Evolutionary conservation across 139 green algal species (phyloP), one percentile per base, ranked within the genome.

Genomic region (Tetradesmus lagerheimii): DNA sequence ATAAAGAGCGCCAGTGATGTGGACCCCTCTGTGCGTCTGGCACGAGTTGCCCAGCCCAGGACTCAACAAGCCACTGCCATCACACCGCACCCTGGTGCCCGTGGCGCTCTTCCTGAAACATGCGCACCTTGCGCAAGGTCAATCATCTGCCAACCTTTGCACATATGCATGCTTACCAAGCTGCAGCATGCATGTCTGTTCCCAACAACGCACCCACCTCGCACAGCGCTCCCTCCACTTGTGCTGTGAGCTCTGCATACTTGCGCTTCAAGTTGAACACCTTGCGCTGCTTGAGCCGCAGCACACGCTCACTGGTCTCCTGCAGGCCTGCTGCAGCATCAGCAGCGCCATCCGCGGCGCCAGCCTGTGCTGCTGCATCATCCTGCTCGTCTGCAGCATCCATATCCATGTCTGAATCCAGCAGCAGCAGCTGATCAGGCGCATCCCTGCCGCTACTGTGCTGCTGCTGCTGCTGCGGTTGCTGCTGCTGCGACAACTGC

Each of bases 221-320:
- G 50, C 87, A 91, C 29, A 91, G 31, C 11, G 80, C 80, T 1
- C 76, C 88, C 66, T 91, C 88, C 18, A 88, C 62, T 41, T 88
- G 64, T 64, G 88, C 80, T 4, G 88, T 85, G 2, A 91, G 66
- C 38, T 91, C 88, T 27, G 80, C 62, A 88, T 85, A 91, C 43
- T 86, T 86, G 57, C 88, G 88, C 45, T 83, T 83, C 16, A 91
- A 43, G 20, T 47, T 86, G 39, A 78, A 91, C 11, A 57, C 34
- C 31, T 39, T n/a, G 6, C 79, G 78, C 87, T 91, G 87, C 53
- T 67, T 64, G 16, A 86, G 23, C 38, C 87, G 80, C 25, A 39
- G 16, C 38, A 80, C 64, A 15, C 64, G 38, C 76, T 82, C 23
- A 18, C 37, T 29, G 9, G 35, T 37, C 76, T 82, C 37, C 76